Percentiles rank a stretch among this genome's conserved stretches.
Evolutionary conservation across 352 stramenopile genomes (phyloP).

Genomic region (Globisporangium acanthophoron): DNA sequence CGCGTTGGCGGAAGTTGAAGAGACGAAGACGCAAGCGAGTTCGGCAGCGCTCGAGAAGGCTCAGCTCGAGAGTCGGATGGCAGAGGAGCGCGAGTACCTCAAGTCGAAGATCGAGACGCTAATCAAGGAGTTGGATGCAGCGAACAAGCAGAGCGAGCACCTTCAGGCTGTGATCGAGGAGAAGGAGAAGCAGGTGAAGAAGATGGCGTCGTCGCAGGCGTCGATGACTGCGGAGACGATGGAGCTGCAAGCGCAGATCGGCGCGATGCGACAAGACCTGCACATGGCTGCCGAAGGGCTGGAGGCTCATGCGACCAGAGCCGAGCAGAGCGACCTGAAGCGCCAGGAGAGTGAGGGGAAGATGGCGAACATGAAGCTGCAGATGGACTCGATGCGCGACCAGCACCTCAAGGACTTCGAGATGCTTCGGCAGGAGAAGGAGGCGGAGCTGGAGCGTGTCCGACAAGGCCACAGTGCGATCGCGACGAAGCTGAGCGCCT

Average conservation of each 20-base stretch:
- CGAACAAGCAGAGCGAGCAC: conserved; percentile 30
- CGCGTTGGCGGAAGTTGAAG: conserved; percentile 19
- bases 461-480: conserved; percentile 27
- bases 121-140: conserved; percentile 48
- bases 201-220: conserved; percentile 55
- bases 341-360: conserved; percentile 51
- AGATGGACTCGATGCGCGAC: conserved; percentile 49
- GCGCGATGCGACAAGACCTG: conserved; percentile 57
- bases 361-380: conserved; percentile 32
- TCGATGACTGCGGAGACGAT: conserved; percentile 57
- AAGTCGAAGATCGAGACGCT: conserved; percentile 61
- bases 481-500: conserved; percentile 16
- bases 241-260: conserved; percentile 54
- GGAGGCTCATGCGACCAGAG: conserved; percentile 55
- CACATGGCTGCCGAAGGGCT: conserved; percentile 60
- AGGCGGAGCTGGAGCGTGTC: conserved; percentile 43
- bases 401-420: conserved; percentile 57
- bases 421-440: conserved; percentile 56
- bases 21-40: conserved; percentile 8
- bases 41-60: conserved; percentile 9
- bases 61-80: conserved; percentile 26
- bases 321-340: conserved; percentile 46
- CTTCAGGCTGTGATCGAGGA: conserved; percentile 37
- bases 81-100: conserved; percentile 63
- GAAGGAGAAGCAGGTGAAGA: conserved; percentile 68